Evolutionary conservation across 1,284 basidiomycete species (phyloP).

Genomic region (Limonomyces culmigenus): DNA sequence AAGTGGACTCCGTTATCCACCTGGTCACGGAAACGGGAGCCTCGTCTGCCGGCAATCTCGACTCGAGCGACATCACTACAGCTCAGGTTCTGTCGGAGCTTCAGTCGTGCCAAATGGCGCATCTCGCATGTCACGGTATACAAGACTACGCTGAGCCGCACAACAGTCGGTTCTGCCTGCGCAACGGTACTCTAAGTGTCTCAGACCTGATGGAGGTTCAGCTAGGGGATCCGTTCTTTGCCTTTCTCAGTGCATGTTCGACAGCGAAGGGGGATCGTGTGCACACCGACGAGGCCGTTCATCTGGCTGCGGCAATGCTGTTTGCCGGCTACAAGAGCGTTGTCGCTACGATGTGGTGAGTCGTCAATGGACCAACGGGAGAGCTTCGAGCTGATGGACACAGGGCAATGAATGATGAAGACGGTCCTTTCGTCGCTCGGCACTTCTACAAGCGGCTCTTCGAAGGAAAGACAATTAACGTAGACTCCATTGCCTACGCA

Average conservation of each 20-base stretch:
- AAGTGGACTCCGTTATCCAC: not conserved
- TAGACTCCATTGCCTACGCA: not conserved
- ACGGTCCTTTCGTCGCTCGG: not conserved
- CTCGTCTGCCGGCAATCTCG: not conserved
- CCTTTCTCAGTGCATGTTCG: slow-evolving; percentile 1
- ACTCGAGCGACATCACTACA: not conserved
- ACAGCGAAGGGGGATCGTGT: not conserved
- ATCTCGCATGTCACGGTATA: slow-evolving; percentile 5
- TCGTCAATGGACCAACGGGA: not conserved
- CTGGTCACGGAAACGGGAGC: not conserved
- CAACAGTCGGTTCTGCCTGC: slow-evolving; percentile 4
- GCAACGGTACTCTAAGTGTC: slow-evolving; percentile 4
- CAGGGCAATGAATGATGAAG: slow-evolving; percentile 1
- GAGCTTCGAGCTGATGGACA: not conserved
- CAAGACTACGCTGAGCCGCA: slow-evolving; percentile 4
- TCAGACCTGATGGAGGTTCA: slow-evolving; percentile 2
- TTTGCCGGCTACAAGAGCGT: slow-evolving; percentile 1
- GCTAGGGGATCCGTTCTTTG: slow-evolving; percentile 1
- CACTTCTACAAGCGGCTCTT: not conserved
- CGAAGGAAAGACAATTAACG: not conserved
- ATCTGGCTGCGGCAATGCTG: slow-evolving; percentile 2
- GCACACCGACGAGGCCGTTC: slow-evolving; percentile 1
- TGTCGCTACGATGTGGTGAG: slow-evolving; percentile 3
- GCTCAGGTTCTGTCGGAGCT: not conserved
- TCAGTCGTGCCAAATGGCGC: slow-evolving; percentile 2